phyloP scores from a whole-genome alignment of 225 moss, liverwort and hornwort genomes.

The Lunularia cruciata region DNA sequence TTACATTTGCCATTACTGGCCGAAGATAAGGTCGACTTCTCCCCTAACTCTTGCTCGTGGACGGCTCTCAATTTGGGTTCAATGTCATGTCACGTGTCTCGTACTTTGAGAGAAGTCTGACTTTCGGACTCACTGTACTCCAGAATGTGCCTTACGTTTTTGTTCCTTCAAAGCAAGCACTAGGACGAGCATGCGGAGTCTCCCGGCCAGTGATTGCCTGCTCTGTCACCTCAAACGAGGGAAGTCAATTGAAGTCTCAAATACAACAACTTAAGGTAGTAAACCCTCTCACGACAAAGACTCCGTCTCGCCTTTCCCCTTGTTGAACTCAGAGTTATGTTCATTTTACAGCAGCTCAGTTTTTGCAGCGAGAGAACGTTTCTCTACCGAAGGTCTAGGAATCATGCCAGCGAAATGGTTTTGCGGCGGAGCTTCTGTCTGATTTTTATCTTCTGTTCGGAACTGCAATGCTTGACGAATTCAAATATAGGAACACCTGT shows the following conservation, averaged over 20 bases:
- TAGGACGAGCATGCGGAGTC: constrained; percentile 90
- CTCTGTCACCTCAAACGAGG: constrained; percentile 94
- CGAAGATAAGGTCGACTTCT: constrained; percentile 67
- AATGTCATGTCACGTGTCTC: too few species aligned
- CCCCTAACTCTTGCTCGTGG: background rate
- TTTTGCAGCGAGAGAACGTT: too few species aligned
- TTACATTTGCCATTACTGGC: constrained; percentile 91
- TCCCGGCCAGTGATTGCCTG: constrained; percentile 94
- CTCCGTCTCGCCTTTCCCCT: too few species aligned
- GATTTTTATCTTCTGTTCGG: too few species aligned
- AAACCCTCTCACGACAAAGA: too few species aligned
- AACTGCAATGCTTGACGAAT: too few species aligned
- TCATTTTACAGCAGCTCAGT: too few species aligned
- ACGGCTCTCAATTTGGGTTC: background rate
- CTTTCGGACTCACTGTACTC: background rate
- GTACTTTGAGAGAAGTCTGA: background rate
- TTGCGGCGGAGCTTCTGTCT: background rate
- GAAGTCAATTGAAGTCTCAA: constrained; percentile 90
- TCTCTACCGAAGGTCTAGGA: background rate
- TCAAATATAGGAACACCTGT: too few species aligned
- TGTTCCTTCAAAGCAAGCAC: constrained; percentile 92
- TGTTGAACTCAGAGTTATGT: too few species aligned
- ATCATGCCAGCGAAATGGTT: background rate
- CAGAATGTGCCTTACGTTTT: constrained; percentile 96
- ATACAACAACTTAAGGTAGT: constrained; percentile 81